Evolutionary conservation across 2,329 filamentous ascomycete species (phyloP), one percentile per base, ranked within the genome.

Genomic region (Seiridium unicorne): DNA sequence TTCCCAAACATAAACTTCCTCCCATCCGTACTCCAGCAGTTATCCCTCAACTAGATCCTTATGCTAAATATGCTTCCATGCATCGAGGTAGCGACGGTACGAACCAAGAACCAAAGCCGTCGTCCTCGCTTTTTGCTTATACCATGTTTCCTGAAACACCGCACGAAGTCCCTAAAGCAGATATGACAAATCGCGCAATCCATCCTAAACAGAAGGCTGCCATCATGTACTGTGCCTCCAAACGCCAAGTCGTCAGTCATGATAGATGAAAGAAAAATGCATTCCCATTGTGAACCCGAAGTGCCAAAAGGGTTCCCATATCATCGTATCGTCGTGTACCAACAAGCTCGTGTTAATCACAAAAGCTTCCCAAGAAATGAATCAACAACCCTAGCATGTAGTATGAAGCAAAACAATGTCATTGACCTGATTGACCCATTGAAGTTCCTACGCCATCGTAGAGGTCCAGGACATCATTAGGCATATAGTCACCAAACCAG

Each of bases 401-500:
- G 38, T 7, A 8, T 42, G 7, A 8, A 7, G 38, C 47, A 49
- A 49, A 26, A 26, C n/a, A 8, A 10, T 4, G 10, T 18, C 38
- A n/a, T 26, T 26, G 7, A 7, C 31, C 31, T 34, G 35, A 57
- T 26, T 57, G 54, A 4, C 54, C 54, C 46, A 58, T 38, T 18
- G 35, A 58, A 4, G 55, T 35, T 11, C 55, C 55, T 40, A 13
- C 6, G n/a, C 18, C 36, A 55, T 58, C 55, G 10, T 67, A 72
- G n/a, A 72, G 46, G 18, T 69, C 38, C 26, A 70, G 65, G 34
- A 72, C 68, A 26, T 73, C 71, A 6, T 62, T 68, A 1, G 72
- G 72, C 35, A 72, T 68, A 47, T 72, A 73, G 8, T 73, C 70
- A 4, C 72, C 72, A 51, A 73, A 70, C 72, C 72, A 73, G 64